These are phyloP conservation scores for Silene conica DNA, from an alignment of 148 eudicot genomes.

Conservation along the genomic window DNA sequence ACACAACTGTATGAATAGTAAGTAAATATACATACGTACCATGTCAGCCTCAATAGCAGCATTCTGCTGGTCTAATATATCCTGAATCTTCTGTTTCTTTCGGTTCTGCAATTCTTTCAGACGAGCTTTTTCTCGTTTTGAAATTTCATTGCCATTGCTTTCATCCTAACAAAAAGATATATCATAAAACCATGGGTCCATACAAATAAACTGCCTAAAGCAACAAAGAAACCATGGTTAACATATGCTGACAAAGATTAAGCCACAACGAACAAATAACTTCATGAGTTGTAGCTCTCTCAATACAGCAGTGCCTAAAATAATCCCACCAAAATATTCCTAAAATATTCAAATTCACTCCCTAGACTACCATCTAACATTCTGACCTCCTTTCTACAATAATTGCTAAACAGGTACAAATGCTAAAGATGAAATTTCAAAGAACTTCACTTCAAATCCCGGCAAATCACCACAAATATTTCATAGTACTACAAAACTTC, in stretches of 20 bases:
- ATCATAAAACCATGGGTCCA: background rate
- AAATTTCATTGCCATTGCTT: conserved; percentile 43
- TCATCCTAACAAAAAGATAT: conserved; percentile 38
- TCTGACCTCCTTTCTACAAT: background rate
- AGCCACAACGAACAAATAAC: background rate
- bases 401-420: background rate
- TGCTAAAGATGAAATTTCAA: background rate
- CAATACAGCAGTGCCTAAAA: background rate
- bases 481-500: background rate
- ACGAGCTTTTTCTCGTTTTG: conserved; percentile 73
- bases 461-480: background rate
- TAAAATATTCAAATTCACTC: background rate
- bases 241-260: background rate
- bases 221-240: background rate
- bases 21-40: conserved; percentile 34
- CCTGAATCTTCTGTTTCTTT: conserved; percentile 87
- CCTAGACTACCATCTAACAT: background rate
- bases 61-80: conserved; percentile 75
- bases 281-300: background rate
- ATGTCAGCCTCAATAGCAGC: conserved; percentile 92
- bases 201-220: background rate
- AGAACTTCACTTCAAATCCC: background rate
- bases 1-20: background rate
- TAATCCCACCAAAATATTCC: background rate
- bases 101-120: conserved; percentile 76